These are phyloP conservation scores for Trypanosoma theileri DNA, from an alignment of 208 protist species.

Conservation along the genomic window DNA sequence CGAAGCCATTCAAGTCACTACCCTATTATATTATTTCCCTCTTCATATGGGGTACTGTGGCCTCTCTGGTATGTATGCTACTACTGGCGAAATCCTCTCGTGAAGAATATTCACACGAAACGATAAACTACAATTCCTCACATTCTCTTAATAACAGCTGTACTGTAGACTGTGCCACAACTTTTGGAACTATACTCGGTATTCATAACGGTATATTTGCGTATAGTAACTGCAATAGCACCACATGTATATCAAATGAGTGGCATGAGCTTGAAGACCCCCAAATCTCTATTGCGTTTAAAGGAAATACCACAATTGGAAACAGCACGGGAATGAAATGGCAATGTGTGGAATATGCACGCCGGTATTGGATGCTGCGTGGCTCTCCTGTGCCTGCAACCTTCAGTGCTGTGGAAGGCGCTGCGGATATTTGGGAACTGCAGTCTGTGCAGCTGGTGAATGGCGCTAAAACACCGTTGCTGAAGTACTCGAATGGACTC, in stretches of 20 bases:
- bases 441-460: slow-evolving; percentile 35
- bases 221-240: slow-evolving; percentile 71
- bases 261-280: slow-evolving; percentile 14
- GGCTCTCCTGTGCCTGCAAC: slow-evolving; percentile 44
- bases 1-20: background rate
- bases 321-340: slow-evolving; percentile 60
- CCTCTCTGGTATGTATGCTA: background rate
- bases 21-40: slow-evolving; percentile 1
- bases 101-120: background rate
- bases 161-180: background rate
- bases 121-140: too few relatives aligned
- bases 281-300: background rate
- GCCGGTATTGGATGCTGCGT: slow-evolving; percentile 84
- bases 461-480: slow-evolving; percentile 36
- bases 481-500: slow-evolving; percentile 46
- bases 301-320: background rate
- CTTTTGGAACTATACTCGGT: slow-evolving; percentile 54
- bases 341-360: slow-evolving; percentile 89
- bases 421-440: slow-evolving; percentile 76
- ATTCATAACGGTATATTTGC: slow-evolving; percentile 43
- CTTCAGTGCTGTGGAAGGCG: slow-evolving; percentile 61
- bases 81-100: background rate
- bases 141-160: background rate
- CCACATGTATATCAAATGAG: slow-evolving; percentile 38
- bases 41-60: slow-evolving; percentile 1